These are phyloP conservation scores for Tardiomyces digboiensis DNA, from an alignment of 1,139 yeast species.

Conservation along the genomic window DNA sequence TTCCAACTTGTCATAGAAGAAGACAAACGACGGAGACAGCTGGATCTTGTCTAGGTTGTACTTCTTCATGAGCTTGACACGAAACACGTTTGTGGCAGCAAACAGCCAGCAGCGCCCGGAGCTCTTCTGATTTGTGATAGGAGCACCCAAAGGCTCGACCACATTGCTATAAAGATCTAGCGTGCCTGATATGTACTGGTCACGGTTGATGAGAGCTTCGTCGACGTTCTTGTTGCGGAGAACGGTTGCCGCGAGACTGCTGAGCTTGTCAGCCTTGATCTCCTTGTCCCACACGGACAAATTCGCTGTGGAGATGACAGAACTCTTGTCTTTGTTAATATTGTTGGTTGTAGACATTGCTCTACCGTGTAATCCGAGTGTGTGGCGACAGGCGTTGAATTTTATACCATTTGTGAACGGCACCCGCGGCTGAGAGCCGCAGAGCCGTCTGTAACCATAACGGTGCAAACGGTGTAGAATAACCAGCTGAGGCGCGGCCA, in stretches of 20 bases:
- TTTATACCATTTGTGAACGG: no score
- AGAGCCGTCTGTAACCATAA: no score
- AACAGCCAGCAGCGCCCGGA: slow-evolving; percentile 87
- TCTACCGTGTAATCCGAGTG: no score
- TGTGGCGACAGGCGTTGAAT: no score
- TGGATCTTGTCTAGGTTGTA: slow-evolving; percentile 63
- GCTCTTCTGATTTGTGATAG: slow-evolving; percentile 61
- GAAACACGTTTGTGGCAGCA: slow-evolving; percentile 66
- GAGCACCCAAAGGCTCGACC: slow-evolving; percentile 57
- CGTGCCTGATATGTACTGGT: slow-evolving; percentile 30
- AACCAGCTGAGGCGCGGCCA: no score
- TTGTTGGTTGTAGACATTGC: no score
- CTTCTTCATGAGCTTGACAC: slow-evolving; percentile 52
- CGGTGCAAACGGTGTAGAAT: no score
- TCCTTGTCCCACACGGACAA: slow-evolving; percentile 23
- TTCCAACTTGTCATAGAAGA: slow-evolving; percentile 67
- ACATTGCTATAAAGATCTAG: slow-evolving; percentile 46
- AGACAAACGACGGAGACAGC: slow-evolving; percentile 61
- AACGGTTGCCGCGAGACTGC: slow-evolving; percentile 24
- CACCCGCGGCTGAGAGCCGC: no score
- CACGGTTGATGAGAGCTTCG: slow-evolving; percentile 34
- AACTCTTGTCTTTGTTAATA: no score
- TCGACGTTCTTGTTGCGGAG: slow-evolving; percentile 23
- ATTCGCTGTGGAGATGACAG: no score
- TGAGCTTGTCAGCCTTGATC: slow-evolving; percentile 17